Conservation (phyloP, 805 yeast species). For the Danielia oregonensis region DNA sequence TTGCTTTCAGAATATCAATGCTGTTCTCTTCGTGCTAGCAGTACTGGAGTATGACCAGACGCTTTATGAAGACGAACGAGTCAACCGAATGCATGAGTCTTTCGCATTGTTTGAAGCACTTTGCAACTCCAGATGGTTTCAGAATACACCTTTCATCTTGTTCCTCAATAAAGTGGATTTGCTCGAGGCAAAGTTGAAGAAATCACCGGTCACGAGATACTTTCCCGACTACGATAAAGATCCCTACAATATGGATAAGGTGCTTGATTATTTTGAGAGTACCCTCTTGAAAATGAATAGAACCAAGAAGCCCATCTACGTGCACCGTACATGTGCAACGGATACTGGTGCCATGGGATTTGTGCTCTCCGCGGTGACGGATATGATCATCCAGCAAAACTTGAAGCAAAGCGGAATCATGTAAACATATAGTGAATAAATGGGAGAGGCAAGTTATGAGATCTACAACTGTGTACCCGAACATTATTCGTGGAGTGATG, state of each 20-base stretch:
- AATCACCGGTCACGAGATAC: slow-evolving; percentile 63
- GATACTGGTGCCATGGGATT: slow-evolving; percentile 86
- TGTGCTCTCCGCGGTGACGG: slow-evolving; percentile 89
- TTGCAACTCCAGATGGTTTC: slow-evolving; percentile 83
- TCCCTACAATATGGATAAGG: slow-evolving; percentile 61
- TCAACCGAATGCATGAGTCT: slow-evolving; percentile 89
- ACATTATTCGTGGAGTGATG: too few relatives aligned
- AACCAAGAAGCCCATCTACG: slow-evolving; percentile 73
- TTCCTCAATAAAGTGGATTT: slow-evolving; percentile 88
- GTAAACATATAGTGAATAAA: too few relatives aligned
- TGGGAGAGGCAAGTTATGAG: too few relatives aligned
- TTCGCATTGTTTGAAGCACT: slow-evolving; percentile 77
- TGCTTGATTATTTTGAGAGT: slow-evolving; percentile 66
- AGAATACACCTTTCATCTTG: slow-evolving; percentile 79
- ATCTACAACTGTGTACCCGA: too few relatives aligned
- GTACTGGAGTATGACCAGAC: slow-evolving; percentile 90
- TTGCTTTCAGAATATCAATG: slow-evolving; percentile 86
- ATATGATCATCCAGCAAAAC: slow-evolving; percentile 81
- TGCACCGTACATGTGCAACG: slow-evolving; percentile 94
- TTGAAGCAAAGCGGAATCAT: slow-evolving; percentile 74
- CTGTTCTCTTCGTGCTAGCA: slow-evolving; percentile 84
- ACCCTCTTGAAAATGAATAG: slow-evolving; percentile 62
- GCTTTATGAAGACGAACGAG: slow-evolving; percentile 83
- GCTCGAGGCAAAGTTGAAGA: slow-evolving; percentile 63
- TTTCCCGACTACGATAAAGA: slow-evolving; percentile 75